Evolutionary conservation across 768 basidiomycete genomes (phyloP).

Genomic region (Agaricus bisporus): DNA sequence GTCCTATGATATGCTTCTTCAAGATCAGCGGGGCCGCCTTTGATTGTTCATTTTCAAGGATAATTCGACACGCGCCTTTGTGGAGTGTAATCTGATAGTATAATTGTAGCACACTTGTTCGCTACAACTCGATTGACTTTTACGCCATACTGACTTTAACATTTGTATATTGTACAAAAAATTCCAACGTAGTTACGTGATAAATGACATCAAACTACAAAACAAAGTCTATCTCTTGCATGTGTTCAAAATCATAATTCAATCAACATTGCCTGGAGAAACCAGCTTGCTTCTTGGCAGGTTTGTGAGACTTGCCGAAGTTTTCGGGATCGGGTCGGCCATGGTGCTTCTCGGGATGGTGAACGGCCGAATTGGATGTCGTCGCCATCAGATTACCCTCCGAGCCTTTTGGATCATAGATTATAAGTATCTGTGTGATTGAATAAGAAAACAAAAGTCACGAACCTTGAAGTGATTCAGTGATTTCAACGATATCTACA

Average conservation of each 20-base stretch:
- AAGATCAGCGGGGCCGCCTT: too few relatives aligned
- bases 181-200: too few relatives aligned
- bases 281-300: conserved; percentile 22
- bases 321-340: conserved; percentile 35
- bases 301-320: conserved; percentile 26
- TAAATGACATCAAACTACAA: too few relatives aligned
- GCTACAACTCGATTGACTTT: too few relatives aligned
- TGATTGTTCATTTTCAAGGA: too few relatives aligned
- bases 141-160: too few relatives aligned
- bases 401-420: conserved; percentile 9
- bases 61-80: too few relatives aligned
- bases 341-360: conserved; percentile 34
- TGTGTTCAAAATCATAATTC: not conserved
- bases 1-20: too few relatives aligned
- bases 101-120: too few relatives aligned
- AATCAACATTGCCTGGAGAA: conserved; percentile 35
- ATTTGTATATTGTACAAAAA: too few relatives aligned
- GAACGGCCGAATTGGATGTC: conserved; percentile 15
- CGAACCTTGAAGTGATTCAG: conserved; percentile 41
- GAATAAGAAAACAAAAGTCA: not conserved
- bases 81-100: too few relatives aligned
- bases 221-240: too few relatives aligned
- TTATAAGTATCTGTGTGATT: not conserved
- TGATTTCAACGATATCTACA: conserved; percentile 42
- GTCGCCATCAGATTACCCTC: conserved; percentile 22